Evolutionary conservation across 2,329 filamentous ascomycete species (phyloP).

Genomic region (Cladosporium cucumerinum): DNA sequence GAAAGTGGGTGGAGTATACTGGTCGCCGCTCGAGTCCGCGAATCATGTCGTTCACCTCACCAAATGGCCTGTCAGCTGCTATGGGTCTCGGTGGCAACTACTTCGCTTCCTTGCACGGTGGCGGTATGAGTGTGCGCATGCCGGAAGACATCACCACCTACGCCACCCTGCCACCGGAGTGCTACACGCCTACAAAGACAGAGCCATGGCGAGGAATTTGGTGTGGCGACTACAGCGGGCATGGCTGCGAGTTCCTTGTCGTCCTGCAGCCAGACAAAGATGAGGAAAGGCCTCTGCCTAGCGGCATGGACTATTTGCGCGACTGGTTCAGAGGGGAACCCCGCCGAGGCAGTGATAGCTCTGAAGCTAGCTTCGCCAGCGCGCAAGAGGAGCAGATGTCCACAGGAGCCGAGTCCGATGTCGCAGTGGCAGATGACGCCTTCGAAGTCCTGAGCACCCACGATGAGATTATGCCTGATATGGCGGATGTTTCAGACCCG

Average conservation of each 20-base stretch:
- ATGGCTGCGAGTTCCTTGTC: slow-evolving; percentile 85
- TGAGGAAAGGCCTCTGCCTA: slow-evolving; percentile 38
- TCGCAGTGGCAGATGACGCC: background rate
- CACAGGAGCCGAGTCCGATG: background rate
- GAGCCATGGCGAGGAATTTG: slow-evolving; percentile 90
- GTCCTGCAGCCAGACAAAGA: slow-evolving; percentile 67
- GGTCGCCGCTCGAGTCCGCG: slow-evolving; percentile 31
- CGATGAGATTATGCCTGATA: background rate
- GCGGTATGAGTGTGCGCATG: slow-evolving; percentile 46
- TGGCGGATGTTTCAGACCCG: slow-evolving; percentile 30
- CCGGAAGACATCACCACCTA: slow-evolving; percentile 58
- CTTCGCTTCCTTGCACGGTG: slow-evolving; percentile 18
- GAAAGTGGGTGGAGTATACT: slow-evolving; percentile 70
- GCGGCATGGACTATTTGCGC: slow-evolving; percentile 32
- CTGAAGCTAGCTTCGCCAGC: slow-evolving; percentile 21
- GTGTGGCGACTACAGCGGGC: slow-evolving; percentile 83
- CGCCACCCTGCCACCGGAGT: slow-evolving; percentile 67
- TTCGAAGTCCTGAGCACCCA: background rate
- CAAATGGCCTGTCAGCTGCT: slow-evolving; percentile 22
- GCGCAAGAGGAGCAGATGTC: background rate
- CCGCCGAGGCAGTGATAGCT: slow-evolving; percentile 22
- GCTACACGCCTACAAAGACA: slow-evolving; percentile 76
- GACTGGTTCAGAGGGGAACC: slow-evolving; percentile 30
- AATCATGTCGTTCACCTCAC: slow-evolving; percentile 27
- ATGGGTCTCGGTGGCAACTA: slow-evolving; percentile 32